Conservation (phyloP, 192 early-diverging fungal genomes). For the Rhizophagus prolifer region DNA sequence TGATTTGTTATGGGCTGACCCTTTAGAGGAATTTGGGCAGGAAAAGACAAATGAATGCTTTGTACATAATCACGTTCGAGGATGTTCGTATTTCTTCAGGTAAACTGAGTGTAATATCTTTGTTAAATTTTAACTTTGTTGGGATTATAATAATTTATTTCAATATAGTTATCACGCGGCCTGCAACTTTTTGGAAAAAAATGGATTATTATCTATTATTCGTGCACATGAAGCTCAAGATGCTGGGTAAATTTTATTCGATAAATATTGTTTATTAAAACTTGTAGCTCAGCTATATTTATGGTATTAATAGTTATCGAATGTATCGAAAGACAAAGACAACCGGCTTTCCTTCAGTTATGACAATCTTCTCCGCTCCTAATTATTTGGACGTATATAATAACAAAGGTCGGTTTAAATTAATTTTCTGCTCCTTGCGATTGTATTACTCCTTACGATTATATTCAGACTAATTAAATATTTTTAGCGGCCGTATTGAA, state of each 20-base stretch:
- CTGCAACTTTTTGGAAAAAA: slow-evolving; percentile 90
- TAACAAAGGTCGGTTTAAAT: slow-evolving; percentile 70
- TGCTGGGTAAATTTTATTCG: slow-evolving; percentile 63
- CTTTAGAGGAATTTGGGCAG: slow-evolving; percentile 95
- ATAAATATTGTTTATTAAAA: not conserved
- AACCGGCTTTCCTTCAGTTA: slow-evolving; percentile 94
- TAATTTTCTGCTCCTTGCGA: not conserved
- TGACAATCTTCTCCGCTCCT: slow-evolving; percentile 97
- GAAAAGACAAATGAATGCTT: slow-evolving; percentile 88
- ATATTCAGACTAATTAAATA: not conserved
- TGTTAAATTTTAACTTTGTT: not conserved
- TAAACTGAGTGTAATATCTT: slow-evolving; percentile 21
- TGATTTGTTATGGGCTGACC: slow-evolving; percentile 94
- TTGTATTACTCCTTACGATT: not conserved
- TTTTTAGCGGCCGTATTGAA: slow-evolving; percentile 85
- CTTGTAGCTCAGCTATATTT: not conserved
- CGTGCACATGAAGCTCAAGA: slow-evolving; percentile 98
- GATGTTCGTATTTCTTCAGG: slow-evolving; percentile 95
- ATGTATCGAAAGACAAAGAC: slow-evolving; percentile 96
- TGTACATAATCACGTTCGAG: slow-evolving; percentile 89
- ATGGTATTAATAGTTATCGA: slow-evolving; percentile 55
- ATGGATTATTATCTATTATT: slow-evolving; percentile 92
- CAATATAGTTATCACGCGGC: slow-evolving; percentile 78
- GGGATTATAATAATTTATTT: not conserved
- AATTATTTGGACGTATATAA: slow-evolving; percentile 99